A percentile compares a stretch with the other conserved stretches of the same genome.
These are phyloP conservation scores for Solanum clarkiae DNA, from an alignment of 257 asterid species.

Conservation along the genomic window DNA sequence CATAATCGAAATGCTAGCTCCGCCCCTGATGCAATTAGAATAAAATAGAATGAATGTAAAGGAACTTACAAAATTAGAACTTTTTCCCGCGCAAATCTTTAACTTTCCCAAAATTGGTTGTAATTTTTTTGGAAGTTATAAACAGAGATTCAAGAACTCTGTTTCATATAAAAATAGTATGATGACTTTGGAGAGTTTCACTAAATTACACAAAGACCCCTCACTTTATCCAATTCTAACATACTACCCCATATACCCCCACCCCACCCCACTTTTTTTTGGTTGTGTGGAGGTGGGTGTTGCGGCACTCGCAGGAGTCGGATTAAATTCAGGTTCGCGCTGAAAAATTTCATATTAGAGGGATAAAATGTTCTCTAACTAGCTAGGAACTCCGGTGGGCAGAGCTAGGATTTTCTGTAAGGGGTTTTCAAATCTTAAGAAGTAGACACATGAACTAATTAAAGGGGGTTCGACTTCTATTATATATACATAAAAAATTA, in stretches of 20 bases:
- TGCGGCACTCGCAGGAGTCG: too few relatives aligned
- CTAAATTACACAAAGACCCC: not conserved
- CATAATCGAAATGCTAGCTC: not conserved
- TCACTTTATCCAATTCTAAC: not conserved
- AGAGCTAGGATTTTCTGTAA: too few relatives aligned
- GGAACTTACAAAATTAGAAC: not conserved
- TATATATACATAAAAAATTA: too few relatives aligned
- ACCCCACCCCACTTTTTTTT: not conserved
- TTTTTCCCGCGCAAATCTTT: not conserved
- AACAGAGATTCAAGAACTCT: not conserved
- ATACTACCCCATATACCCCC: not conserved
- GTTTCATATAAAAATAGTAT: not conserved
- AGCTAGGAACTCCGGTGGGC: too few relatives aligned
- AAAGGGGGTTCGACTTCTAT: too few relatives aligned
- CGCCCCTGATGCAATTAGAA: too few relatives aligned
- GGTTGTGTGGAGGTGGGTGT: too few relatives aligned
- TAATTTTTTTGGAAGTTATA: not conserved
- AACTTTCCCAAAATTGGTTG: not conserved
- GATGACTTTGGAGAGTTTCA: not conserved
- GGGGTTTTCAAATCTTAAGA: too few relatives aligned
- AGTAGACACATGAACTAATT: too few relatives aligned
- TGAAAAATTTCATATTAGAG: too few relatives aligned
- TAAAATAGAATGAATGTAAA: not conserved
- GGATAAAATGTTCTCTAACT: too few relatives aligned
- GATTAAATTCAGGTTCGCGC: too few relatives aligned